Conservation (phyloP, 768 basidiomycete species). For the Pleurotus cornucopiae region DNA sequence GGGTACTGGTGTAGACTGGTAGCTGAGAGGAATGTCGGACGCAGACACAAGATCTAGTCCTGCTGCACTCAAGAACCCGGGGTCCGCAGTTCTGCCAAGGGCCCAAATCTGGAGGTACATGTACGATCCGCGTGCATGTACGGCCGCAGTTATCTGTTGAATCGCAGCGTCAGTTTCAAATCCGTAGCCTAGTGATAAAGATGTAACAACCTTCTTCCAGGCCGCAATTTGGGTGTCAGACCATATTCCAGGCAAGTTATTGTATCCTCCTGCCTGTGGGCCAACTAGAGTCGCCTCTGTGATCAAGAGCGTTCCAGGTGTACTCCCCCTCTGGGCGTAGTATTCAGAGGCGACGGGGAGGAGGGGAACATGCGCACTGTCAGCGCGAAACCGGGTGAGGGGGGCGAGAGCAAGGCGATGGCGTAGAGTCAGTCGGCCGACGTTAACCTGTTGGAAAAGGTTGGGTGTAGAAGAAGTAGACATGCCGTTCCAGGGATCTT, state of each 20-base stretch:
- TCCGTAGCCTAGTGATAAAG: neutral
- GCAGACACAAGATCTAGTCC: constrained; percentile 28
- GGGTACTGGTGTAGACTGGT: constrained; percentile 12
- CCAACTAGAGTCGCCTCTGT: constrained; percentile 55
- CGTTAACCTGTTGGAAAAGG: too few relatives aligned
- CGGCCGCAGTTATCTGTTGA: constrained; percentile 46
- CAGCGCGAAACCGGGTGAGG: too few relatives aligned
- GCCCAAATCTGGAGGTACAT: constrained; percentile 60
- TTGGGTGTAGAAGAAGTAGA: too few relatives aligned
- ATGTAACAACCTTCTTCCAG: constrained; percentile 48
- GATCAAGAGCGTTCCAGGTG: constrained; percentile 51
- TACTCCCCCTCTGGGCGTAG: constrained; percentile 42
- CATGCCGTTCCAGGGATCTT: too few relatives aligned
- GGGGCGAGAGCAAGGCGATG: too few relatives aligned
- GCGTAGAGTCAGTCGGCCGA: too few relatives aligned
- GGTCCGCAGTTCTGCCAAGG: constrained; percentile 38
- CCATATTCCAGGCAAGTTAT: constrained; percentile 49
- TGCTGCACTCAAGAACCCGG: constrained; percentile 29
- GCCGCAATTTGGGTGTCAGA: constrained; percentile 34
- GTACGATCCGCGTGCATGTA: constrained; percentile 44
- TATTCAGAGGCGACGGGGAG: constrained; percentile 35
- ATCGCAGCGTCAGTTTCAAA: neutral
- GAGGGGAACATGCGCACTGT: neutral
- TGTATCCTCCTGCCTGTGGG: constrained; percentile 41
- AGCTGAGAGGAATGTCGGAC: constrained; percentile 21